These are phyloP conservation scores for Herpotrichia juniperi DNA, from an alignment of 2,329 filamentous ascomycete species.

Conservation along the genomic window DNA sequence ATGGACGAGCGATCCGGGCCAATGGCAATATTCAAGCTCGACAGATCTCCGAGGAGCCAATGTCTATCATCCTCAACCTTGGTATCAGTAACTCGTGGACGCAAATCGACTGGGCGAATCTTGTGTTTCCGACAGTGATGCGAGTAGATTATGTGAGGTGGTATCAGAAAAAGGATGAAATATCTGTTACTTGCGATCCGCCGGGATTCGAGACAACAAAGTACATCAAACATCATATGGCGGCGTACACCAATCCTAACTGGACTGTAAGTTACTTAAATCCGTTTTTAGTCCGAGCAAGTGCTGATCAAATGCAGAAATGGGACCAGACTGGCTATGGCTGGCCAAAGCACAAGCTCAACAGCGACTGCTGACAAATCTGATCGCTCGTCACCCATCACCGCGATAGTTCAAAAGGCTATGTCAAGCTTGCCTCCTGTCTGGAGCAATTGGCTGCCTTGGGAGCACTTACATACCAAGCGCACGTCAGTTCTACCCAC, in stretches of 20 bases:
- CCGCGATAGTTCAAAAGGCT: too few relatives aligned
- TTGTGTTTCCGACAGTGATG: constrained; percentile 60
- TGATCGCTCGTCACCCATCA: too few relatives aligned
- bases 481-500: too few relatives aligned
- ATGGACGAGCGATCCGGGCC: constrained; percentile 58
- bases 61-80: constrained; percentile 61
- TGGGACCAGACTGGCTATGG: constrained; percentile 41
- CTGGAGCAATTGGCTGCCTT: too few relatives aligned
- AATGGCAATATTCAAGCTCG: constrained; percentile 60
- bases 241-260: constrained; percentile 58
- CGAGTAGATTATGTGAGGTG: constrained; percentile 61
- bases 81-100: constrained; percentile 59
- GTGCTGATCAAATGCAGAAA: constrained; percentile 19
- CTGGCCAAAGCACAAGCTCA: constrained; percentile 54
- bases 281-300: constrained; percentile 8
- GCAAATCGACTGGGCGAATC: constrained; percentile 51
- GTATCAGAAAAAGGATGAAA: constrained; percentile 58
- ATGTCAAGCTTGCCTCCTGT: too few relatives aligned
- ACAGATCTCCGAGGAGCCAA: constrained; percentile 59
- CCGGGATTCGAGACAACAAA: constrained; percentile 59
- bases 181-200: constrained; percentile 61
- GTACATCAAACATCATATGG: constrained; percentile 56
- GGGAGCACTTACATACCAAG: too few relatives aligned
- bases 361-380: constrained; percentile 43
- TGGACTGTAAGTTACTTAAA: constrained; percentile 50